Evolutionary conservation across 345 rosid species (phyloP).

Genomic region (Lagerstroemia speciosa): DNA sequence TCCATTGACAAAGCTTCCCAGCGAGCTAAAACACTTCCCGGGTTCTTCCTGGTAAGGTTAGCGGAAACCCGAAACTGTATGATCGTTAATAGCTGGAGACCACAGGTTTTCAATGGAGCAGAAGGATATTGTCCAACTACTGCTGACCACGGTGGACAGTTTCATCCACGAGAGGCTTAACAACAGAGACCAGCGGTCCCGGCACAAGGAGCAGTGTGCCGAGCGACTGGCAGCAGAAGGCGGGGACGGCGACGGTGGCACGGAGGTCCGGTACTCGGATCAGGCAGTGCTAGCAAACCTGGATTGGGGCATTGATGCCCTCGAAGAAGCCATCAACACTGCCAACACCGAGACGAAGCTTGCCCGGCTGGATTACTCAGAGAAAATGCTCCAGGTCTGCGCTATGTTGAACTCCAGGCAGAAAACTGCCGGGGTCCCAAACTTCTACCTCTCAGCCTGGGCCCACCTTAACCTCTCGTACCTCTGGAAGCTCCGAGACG

Average conservation of each 20-base stretch:
- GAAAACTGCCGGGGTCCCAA: slow-evolving; percentile 63
- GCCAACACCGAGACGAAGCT: slow-evolving; percentile 49
- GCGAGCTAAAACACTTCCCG: background rate
- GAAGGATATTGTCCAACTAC: slow-evolving; percentile 27
- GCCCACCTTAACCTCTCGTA: slow-evolving; percentile 54
- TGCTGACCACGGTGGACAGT: slow-evolving; percentile 32
- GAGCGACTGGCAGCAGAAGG: slow-evolving; percentile 61
- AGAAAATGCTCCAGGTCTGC: slow-evolving; percentile 63
- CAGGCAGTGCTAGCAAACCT: slow-evolving; percentile 57
- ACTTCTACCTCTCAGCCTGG: slow-evolving; percentile 67
- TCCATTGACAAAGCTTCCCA: background rate
- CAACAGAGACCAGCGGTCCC: slow-evolving; percentile 35
- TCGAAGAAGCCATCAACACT: slow-evolving; percentile 59
- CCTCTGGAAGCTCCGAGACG: slow-evolving; percentile 40
- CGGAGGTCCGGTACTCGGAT: slow-evolving; percentile 48
- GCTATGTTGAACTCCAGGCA: slow-evolving; percentile 43
- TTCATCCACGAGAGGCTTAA: slow-evolving; percentile 36
- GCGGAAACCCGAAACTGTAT: background rate
- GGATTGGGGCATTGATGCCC: slow-evolving; percentile 67
- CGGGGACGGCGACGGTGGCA: slow-evolving; percentile 23
- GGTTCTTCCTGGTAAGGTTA: background rate
- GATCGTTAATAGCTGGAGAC: slow-evolving; percentile 27
- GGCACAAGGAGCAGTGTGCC: slow-evolving; percentile 56
- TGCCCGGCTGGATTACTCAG: slow-evolving; percentile 48
- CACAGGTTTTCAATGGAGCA: slow-evolving; percentile 39